Conservation (phyloP, 2,329 filamentous ascomycete genomes). For the Sphaerostilbella broomeana region DNA sequence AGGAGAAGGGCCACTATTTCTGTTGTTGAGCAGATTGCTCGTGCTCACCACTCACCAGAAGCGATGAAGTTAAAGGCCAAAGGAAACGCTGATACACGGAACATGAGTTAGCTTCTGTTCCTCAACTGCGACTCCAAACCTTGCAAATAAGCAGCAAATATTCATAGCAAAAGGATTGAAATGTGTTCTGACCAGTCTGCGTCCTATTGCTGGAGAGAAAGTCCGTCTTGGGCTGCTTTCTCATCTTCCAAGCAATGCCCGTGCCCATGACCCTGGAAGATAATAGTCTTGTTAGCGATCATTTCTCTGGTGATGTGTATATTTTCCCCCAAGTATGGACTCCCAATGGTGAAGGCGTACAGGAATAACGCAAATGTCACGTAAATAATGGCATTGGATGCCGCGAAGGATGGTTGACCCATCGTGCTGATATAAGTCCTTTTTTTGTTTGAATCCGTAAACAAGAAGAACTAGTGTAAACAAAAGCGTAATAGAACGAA, state of each 20-base stretch:
- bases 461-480: too few species aligned
- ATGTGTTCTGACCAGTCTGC: constrained; percentile 63
- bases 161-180: not conserved
- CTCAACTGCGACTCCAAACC: not conserved
- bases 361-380: constrained; percentile 71
- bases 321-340: too few species aligned
- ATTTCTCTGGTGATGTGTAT: not conserved
- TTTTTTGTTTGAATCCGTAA: too few species aligned
- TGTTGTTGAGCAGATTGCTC: constrained; percentile 5
- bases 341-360: constrained; percentile 47
- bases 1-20: too few species aligned
- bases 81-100: constrained; percentile 55
- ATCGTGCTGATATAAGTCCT: too few species aligned
- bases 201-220: constrained; percentile 73
- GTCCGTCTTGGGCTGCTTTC: constrained; percentile 59
- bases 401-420: constrained; percentile 67
- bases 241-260: constrained; percentile 50
- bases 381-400: constrained; percentile 80
- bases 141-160: not conserved
- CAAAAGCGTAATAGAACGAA: too few species aligned
- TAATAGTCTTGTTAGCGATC: constrained; percentile 16
- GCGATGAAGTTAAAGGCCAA: constrained; percentile 86
- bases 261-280: constrained; percentile 56
- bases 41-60: constrained; percentile 65
- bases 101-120: constrained; percentile 23